These are phyloP conservation scores for Phaeosphaeriaceae sp. DNA, from an alignment of 2,329 filamentous ascomycete species.

Conservation along the genomic window DNA sequence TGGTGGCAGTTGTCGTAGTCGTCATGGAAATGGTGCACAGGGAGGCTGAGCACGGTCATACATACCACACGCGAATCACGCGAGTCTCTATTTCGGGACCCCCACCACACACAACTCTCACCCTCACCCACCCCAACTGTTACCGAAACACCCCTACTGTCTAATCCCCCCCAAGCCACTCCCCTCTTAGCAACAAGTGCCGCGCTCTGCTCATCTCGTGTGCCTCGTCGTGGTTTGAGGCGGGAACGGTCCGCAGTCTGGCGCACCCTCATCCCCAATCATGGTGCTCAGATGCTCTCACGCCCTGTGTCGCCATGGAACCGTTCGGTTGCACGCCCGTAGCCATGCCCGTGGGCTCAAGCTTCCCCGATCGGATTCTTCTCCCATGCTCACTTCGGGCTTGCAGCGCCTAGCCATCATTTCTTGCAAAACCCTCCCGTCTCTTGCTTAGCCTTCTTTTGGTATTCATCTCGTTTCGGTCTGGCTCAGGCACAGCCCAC, in stretches of 20 bases:
- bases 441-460: conserved; percentile 25
- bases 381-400: conserved; percentile 34
- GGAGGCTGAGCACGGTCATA: conserved; percentile 36
- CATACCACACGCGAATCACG: conserved; percentile 14
- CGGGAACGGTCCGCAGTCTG: conserved; percentile 47
- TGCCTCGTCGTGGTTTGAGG: conserved; percentile 34
- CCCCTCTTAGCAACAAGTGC: conserved; percentile 37
- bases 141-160: background rate
- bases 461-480: conserved; percentile 28
- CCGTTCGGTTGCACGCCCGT: conserved; percentile 44
- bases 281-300: conserved; percentile 37
- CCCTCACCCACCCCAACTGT: conserved; percentile 35
- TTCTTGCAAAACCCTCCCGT: conserved; percentile 13
- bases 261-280: conserved; percentile 26
- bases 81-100: conserved; percentile 40
- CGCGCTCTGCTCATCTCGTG: conserved; percentile 17
- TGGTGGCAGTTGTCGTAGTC: too few relatives aligned
- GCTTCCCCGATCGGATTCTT: conserved; percentile 29
- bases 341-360: conserved; percentile 45
- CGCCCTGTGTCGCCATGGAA: conserved; percentile 39
- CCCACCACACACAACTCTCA: conserved; percentile 3
- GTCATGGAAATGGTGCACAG: too few relatives aligned
- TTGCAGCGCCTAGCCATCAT: conserved; percentile 38
- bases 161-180: too few relatives aligned
- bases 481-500: conserved; percentile 48